A percentile compares a stretch with the other conserved stretches of the same genome.
These are phyloP conservation scores for Halenospora varia DNA, from an alignment of 495 filamentous ascomycete genomes.

Conservation along the genomic window DNA sequence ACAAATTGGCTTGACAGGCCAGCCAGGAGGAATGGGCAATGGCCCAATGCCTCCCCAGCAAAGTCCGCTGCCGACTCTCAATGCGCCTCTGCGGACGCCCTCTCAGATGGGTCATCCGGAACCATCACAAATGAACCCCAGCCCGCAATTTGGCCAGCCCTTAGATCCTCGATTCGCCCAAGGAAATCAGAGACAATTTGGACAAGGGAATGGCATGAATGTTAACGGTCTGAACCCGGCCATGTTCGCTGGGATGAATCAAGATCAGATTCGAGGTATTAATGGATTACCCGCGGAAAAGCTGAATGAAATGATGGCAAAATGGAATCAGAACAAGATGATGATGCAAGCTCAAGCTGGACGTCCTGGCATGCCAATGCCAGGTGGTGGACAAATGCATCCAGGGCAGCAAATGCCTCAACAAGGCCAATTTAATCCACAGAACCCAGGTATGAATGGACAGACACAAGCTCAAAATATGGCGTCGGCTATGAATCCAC, in stretches of 20 bases:
- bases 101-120: conserved; percentile 36
- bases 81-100: conserved; percentile 38
- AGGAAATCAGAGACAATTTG: conserved; percentile 28
- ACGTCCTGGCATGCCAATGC: conserved; percentile 27
- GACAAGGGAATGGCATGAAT: conserved; percentile 28
- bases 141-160: conserved; percentile 31
- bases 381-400: conserved; percentile 15
- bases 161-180: conserved; percentile 42
- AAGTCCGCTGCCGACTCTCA: conserved; percentile 46
- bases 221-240: conserved; percentile 28
- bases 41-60: conserved; percentile 41
- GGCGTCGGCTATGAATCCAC: conserved; percentile 31
- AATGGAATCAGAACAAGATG: conserved; percentile 29
- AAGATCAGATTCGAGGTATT: conserved; percentile 28
- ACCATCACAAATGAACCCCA: conserved; percentile 30
- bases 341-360: conserved; percentile 20
- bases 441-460: conserved; percentile 22
- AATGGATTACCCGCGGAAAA: conserved; percentile 34
- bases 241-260: conserved; percentile 32
- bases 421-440: conserved; percentile 30
- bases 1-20: conserved; percentile 38
- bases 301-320: conserved; percentile 36
- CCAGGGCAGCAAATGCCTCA: conserved; percentile 25
- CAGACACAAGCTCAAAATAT: conserved; percentile 25
- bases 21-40: conserved; percentile 37